Percentiles rank a stretch among this genome's conserved stretches.
Evolutionary conservation across 192 early-diverging fungal species (phyloP).

Genomic region (Coemansia nantahalensis): DNA sequence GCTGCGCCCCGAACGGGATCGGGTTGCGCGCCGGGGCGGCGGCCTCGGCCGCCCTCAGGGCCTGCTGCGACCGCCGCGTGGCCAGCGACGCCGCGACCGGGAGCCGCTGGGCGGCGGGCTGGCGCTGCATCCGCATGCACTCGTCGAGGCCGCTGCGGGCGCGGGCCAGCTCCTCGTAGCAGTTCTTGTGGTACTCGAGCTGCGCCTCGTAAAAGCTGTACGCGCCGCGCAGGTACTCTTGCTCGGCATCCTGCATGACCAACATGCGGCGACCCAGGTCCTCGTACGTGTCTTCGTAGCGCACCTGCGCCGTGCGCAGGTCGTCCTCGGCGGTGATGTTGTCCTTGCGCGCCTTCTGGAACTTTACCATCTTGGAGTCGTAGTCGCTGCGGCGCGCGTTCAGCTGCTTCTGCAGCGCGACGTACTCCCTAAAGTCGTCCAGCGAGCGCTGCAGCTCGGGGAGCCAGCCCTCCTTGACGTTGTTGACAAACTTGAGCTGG

Average conservation of each 20-base stretch:
- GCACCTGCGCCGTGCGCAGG: conserved; percentile 78
- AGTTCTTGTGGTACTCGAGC: conserved; percentile 42
- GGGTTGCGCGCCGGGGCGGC: conserved; percentile 16
- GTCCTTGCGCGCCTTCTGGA: conserved; percentile 91
- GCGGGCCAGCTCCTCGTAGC: conserved; percentile 33
- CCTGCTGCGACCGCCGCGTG: conserved; percentile 24
- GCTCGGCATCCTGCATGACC: conserved; percentile 79
- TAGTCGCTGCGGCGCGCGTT: conserved; percentile 87
- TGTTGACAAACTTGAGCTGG: conserved; percentile 49
- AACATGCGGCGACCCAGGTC: conserved; percentile 78
- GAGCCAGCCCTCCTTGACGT: conserved; percentile 55
- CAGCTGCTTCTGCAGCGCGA: conserved; percentile 78
- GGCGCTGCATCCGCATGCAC: conserved; percentile 28
- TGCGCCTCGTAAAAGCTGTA: conserved; percentile 52
- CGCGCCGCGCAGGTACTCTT: conserved; percentile 54
- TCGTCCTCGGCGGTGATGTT: conserved; percentile 91
- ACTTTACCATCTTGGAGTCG: conserved; percentile 85
- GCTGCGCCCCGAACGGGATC: conserved; percentile 24
- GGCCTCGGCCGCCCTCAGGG: conserved; percentile 21
- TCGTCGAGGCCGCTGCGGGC: conserved; percentile 33
- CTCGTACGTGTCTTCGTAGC: conserved; percentile 89
- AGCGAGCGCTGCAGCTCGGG: conserved; percentile 52
- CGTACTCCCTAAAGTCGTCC: conserved; percentile 53
- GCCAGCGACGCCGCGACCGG: conserved; percentile 22
- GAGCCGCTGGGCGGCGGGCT: conserved; percentile 35